Base-by-base conservation (phyloP, 2,329 filamentous ascomycete species). In the Penicillium polonicum region DNA sequence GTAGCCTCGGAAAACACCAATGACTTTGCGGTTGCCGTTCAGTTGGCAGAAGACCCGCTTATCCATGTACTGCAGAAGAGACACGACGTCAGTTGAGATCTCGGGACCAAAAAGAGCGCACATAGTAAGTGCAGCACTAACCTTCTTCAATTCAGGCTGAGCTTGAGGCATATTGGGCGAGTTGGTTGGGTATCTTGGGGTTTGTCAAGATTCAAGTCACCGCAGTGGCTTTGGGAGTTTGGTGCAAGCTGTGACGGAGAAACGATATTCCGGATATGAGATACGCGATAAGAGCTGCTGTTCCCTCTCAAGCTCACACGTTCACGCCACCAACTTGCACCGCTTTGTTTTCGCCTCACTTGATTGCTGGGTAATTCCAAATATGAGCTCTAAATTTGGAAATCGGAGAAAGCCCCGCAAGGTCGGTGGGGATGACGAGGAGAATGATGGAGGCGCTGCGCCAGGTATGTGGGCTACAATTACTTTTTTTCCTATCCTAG, bases 81-180 rank as follows among this genome's bases (percentile, higher is more conserved):
- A 31, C 17, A 31, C 38, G 41, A 29, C 21, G 58, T 71, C 55
- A 67, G 67, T 49, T n/a, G 29, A 9, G 21, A 21, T 31, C 38
- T 13, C 29, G 38, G 57, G 39, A 42, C 35, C 8, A 45, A 31
- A 46, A 59, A 36, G 21, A 56, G 36, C 46, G 53, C 19, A 19
- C 17, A 7, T 27, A 8, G 25, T 38, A 23, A 19, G 9, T 41
- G 39, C 2, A 19, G 7, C 38, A 73, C 74, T 58, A 79, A 95
- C 94, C 87, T 97, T 99, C 81, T 97, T 99, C 63, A 99, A 86
- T 82, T 99, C 95, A 70, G 94, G 94, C 80, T 97, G 94, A 76
- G 94, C 92, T 87, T 95, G 93, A 65, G 94, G 91, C 94, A 99
- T 99, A 66, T 82, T 89, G 80, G 59, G 60, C 65, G 58, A 64